Evolutionary conservation across 129 eudicot genomes (phyloP).

Genomic region (Solidago caesia): DNA sequence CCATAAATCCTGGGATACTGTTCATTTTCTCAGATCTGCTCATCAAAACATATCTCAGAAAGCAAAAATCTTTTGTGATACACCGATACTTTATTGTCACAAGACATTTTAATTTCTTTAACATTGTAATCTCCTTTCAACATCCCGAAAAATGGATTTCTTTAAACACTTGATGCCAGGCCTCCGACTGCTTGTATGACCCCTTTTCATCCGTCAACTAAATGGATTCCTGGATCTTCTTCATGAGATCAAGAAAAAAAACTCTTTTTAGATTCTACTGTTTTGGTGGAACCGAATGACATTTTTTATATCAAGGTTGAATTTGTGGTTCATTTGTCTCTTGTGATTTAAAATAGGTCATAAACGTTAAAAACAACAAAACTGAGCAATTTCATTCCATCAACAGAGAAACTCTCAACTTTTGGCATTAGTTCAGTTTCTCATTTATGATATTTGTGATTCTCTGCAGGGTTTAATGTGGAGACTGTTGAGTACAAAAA

Average conservation of each 20-base stretch:
- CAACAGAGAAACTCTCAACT: slow-evolving; percentile 1
- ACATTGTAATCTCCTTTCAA: neutral
- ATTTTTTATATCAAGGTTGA: neutral
- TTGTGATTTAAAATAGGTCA: neutral
- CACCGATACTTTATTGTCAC: neutral
- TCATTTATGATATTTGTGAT: slow-evolving; percentile 12
- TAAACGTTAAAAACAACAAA: neutral
- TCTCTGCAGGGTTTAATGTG: slow-evolving; percentile 48
- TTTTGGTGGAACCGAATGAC: neutral
- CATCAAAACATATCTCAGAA: neutral
- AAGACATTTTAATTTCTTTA: neutral
- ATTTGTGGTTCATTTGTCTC: neutral
- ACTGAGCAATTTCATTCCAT: neutral
- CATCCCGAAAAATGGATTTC: neutral
- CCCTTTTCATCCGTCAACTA: too few relatives aligned
- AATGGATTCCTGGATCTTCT: too few relatives aligned
- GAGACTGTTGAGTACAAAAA: slow-evolving; percentile 60
- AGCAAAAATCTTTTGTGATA: neutral
- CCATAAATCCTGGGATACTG: neutral
- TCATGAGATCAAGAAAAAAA: too few relatives aligned
- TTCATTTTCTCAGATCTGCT: neutral
- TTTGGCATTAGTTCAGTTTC: neutral
- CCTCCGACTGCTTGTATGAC: neutral
- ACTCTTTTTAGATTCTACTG: too few relatives aligned
- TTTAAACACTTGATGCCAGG: neutral